Evolutionary conservation across 1,284 basidiomycete genomes (phyloP).

Genomic region (Malassezia arunalokei): DNA sequence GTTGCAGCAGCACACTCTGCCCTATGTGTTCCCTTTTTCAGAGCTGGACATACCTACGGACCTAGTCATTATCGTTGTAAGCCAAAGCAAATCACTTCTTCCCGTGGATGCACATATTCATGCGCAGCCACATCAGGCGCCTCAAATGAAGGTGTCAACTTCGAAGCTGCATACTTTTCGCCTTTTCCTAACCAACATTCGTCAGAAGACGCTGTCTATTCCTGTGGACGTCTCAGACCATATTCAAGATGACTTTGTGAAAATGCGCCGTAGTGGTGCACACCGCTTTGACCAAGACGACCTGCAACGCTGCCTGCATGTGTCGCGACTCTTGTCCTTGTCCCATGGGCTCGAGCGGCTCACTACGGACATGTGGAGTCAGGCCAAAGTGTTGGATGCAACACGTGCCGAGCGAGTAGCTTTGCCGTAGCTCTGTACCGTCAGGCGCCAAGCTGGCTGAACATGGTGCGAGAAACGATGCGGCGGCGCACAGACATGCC

Average conservation of each 20-base stretch:
- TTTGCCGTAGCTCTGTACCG: neutral
- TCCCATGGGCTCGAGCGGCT: conserved; percentile 22
- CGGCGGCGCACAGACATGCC: no score
- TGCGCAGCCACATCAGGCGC: conserved; percentile 6
- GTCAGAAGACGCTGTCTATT: conserved; percentile 28
- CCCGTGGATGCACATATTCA: conserved; percentile 37
- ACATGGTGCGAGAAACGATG: no score
- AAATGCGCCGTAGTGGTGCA: conserved; percentile 16
- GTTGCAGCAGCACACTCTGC: conserved; percentile 59
- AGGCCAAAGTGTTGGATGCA: conserved; percentile 23
- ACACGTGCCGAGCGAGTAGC: neutral
- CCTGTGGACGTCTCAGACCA: conserved; percentile 27
- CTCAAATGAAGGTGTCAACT: neutral
- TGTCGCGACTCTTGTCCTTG: conserved; percentile 25
- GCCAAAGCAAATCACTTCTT: conserved; percentile 53
- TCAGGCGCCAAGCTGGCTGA: neutral
- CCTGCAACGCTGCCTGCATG: conserved; percentile 25
- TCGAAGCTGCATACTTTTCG: conserved; percentile 15
- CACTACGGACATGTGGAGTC: conserved; percentile 20
- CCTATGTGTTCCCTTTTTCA: conserved; percentile 69
- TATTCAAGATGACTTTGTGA: conserved; percentile 39
- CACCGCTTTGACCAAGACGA: conserved; percentile 24
- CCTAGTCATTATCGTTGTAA: conserved; percentile 56
- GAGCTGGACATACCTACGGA: conserved; percentile 64
- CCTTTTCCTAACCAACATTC: conserved; percentile 15